phyloP scores from a whole-genome alignment of 768 basidiomycete species.

The Panus rudis region DNA sequence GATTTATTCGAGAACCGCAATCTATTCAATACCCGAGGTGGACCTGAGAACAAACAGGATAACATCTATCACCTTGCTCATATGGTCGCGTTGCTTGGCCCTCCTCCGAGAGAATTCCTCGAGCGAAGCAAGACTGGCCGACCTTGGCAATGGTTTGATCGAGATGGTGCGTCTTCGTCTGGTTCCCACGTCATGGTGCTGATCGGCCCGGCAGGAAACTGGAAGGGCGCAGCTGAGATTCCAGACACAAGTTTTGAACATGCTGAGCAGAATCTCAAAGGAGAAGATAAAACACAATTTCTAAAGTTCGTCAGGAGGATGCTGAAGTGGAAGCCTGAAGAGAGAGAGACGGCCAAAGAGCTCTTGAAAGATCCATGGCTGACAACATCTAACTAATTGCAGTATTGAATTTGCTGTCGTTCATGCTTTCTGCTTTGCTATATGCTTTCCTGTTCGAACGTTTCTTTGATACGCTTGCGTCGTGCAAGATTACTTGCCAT shows the following conservation, averaged over 20 bases:
- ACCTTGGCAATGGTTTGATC: conserved; percentile 8
- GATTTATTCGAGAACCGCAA: conserved; percentile 7
- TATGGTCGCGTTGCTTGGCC: conserved; percentile 14
- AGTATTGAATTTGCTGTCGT: too few species aligned
- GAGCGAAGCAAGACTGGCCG: conserved; percentile 2
- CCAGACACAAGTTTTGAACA: conserved; percentile 5
- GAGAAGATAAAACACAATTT: conserved; percentile 6
- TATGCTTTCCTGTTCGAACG: too few species aligned
- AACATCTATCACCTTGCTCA: conserved; percentile 9
- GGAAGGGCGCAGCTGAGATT: conserved; percentile 5
- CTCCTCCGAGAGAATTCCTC: conserved; percentile 10
- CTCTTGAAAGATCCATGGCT: conserved; percentile 9
- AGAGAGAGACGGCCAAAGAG: conserved; percentile 4
- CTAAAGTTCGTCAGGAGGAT: conserved; percentile 7
- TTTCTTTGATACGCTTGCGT: too few species aligned
- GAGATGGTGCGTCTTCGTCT: conserved; percentile 2
- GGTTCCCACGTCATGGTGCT: background rate
- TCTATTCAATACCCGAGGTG: too few species aligned
- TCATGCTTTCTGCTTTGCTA: too few species aligned
- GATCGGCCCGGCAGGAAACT: conserved; percentile 5
- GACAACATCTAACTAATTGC: too few species aligned
- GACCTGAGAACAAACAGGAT: background rate
- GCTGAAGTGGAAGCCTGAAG: conserved; percentile 9
- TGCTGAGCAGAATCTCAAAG: conserved; percentile 3
- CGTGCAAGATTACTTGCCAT: too few species aligned